Evolutionary conservation across 2,329 filamentous ascomycete genomes (phyloP), one percentile per base, ranked within the genome.

Genomic region (Orbilia oligospora): DNA sequence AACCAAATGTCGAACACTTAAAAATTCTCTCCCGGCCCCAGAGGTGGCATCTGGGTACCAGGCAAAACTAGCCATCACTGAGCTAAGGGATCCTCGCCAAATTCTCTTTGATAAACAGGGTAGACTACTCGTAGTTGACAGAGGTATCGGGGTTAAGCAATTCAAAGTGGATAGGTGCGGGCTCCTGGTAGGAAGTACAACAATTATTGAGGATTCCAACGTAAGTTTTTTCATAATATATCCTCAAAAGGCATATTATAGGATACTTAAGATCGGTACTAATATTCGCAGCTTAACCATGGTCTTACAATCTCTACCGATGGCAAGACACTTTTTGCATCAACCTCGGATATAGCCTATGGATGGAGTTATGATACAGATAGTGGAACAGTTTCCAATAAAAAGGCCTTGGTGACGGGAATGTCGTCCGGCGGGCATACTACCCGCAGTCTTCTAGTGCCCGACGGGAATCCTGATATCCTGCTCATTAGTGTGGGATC

Each of bases 401-500:
- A 73, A 88, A 63, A 5, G 27, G 51, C 87, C 2, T 75, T 93
- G 3, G 85, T 94, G 58, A 85, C 85, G 38, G 89, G 89, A 80
- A 92, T 93, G 90, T 75, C 80, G 53, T 73, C 64, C 1, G 83
- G 85, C 1, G 91, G 89, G 64, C 91, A 93, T 81, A 87, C 86
- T 3, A 91, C 91, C 0, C 87, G 92, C 36, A 93, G 91, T 0
- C 85, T 94, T 0, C 86, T 92, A 33, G 84, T 92, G 14, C 90
- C 91, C 0, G 82, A 85, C 12, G 86, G 87, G 36, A 84, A 86
- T 0, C 67, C 73, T 36, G 88, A 87, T 18, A 85, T 88, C 79
- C 85, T 94, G 4, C 83, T 93, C 55, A 87, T 93, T 44, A 91
- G 89, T 48, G 88, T 90, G 71, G 91, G 91, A 48, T 91, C 89